These are phyloP conservation scores for Athelia sp. DNA, from an alignment of 1,284 basidiomycete genomes.

Conservation along the genomic window DNA sequence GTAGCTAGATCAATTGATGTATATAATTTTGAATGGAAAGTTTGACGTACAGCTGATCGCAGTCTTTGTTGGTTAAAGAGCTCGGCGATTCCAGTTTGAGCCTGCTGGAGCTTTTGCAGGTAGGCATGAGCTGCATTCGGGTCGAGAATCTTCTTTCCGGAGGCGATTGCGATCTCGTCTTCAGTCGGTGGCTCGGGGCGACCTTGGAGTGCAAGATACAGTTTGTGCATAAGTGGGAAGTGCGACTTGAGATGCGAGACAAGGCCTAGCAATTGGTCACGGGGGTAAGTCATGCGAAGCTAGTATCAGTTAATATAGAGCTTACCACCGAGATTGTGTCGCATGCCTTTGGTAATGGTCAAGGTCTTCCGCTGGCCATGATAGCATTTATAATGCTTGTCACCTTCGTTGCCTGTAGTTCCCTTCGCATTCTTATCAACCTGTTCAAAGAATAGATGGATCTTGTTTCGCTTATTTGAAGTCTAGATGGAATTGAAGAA, in stretches of 20 bases:
- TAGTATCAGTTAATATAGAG: not conserved
- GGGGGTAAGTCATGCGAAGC: not conserved
- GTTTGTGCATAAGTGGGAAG: constrained; percentile 13
- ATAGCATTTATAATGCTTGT: constrained; percentile 20
- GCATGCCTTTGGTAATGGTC: constrained; percentile 17
- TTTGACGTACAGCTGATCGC: not conserved
- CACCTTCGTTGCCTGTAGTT: constrained; percentile 4
- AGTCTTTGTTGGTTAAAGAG: not conserved
- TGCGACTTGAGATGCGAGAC: constrained; percentile 13
- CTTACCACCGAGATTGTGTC: constrained; percentile 12
- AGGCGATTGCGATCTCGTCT: not conserved
- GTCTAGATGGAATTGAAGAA: too few species aligned
- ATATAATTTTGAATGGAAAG: not conserved
- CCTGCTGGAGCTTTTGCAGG: not conserved
- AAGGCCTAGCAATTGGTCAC: constrained; percentile 9
- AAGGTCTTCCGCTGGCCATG: constrained; percentile 17
- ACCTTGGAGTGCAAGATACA: constrained; percentile 13
- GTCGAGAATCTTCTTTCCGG: not conserved
- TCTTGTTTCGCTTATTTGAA: too few species aligned
- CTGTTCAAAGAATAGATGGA: not conserved
- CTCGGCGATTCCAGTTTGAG: not conserved
- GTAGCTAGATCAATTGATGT: not conserved
- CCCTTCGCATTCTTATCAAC: not conserved
- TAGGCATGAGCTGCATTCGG: not conserved
- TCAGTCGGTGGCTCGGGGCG: not conserved